Evolutionary conservation across 495 filamentous ascomycete species (phyloP), one percentile per base, ranked within the genome.

Genomic region (Cladorrhinum samala): DNA sequence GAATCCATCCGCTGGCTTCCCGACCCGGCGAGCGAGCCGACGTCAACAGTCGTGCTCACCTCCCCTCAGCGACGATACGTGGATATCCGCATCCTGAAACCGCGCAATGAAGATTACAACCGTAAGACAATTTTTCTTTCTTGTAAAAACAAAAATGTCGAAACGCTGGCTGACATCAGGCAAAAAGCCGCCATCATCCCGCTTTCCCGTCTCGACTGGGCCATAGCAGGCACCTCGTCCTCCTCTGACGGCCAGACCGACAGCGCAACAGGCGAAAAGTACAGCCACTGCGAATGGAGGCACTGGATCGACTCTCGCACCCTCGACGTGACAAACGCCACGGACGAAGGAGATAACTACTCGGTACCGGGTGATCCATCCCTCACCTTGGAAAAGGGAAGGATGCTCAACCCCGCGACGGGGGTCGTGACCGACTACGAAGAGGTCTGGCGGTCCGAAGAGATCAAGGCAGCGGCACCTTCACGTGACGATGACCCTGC

Each of bases 271-370:
- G 18, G 23, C 8, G 23, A 16, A 23, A 16, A 27, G 11, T 47
- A 47, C 41, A 52, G 59, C 2, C 74, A 74, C 55, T 58, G 59
- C 1, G 36, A 57, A 0, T 83, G 80, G 79, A 53, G 63, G 0
- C 80, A 83, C 62, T 77, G 75, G 73, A 68, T 83, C 17, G 72
- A 80, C 52, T 76, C 69, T 4, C 71, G 74, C 20, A 70, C 65
- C 13, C 50, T 53, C 2, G 46, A 60, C 14, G 45, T 57, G 14
- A 70, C 72, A 1, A 57, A 52, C 9, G 63, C 68, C 0, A 52
- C 52, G 0, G 81, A 84, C 58, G 71, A 79, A 24, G 81, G 78
- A 2, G 69, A 81, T 55, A 79, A 77, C 65, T 68, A 63, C 42
- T 53, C 69, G 0, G 61, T 67, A 25, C 53, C 56, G 1, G 64